These are phyloP conservation scores for Tuber borchii DNA, from an alignment of 495 filamentous ascomycete genomes.

Conservation along the genomic window DNA sequence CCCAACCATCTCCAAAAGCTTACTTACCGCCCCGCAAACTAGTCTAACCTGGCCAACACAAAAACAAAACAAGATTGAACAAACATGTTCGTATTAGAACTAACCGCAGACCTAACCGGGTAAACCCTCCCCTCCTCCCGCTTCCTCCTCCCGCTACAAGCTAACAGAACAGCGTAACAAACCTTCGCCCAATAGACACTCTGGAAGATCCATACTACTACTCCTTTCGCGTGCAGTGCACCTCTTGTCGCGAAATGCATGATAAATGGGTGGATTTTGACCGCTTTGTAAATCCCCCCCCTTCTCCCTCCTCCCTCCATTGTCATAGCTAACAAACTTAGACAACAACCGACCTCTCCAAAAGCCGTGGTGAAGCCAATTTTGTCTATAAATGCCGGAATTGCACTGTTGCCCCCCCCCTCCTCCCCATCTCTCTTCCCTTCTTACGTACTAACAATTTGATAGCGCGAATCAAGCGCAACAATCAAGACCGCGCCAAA, in stretches of 20 bases:
- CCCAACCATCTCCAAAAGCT: not conserved
- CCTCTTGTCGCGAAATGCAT: slow-evolving; percentile 84
- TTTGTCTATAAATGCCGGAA: slow-evolving; percentile 97
- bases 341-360: slow-evolving; percentile 80
- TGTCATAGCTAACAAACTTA: slow-evolving; percentile 41
- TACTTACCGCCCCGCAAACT: not conserved
- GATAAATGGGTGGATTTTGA: slow-evolving; percentile 79
- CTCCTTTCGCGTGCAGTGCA: slow-evolving; percentile 95
- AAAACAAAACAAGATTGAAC: not conserved
- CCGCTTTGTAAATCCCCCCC: slow-evolving; percentile 60
- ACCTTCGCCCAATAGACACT: slow-evolving; percentile 77
- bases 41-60: not conserved
- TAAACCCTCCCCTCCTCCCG: slow-evolving; percentile 37
- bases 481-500: slow-evolving; percentile 62
- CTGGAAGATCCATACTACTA: slow-evolving; percentile 79
- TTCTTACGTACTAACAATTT: slow-evolving; percentile 5
- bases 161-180: slow-evolving; percentile 62
- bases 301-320: not conserved
- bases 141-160: slow-evolving; percentile 14
- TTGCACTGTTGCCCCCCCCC: slow-evolving; percentile 58
- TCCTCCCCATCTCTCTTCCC: not conserved
- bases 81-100: slow-evolving; percentile 67
- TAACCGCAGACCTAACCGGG: slow-evolving; percentile 75
- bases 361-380: slow-evolving; percentile 89
- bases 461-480: slow-evolving; percentile 56